Evolutionary conservation across 176 grass and related monocot genomes (phyloP).

Genomic region (Musa schizocarpa): DNA sequence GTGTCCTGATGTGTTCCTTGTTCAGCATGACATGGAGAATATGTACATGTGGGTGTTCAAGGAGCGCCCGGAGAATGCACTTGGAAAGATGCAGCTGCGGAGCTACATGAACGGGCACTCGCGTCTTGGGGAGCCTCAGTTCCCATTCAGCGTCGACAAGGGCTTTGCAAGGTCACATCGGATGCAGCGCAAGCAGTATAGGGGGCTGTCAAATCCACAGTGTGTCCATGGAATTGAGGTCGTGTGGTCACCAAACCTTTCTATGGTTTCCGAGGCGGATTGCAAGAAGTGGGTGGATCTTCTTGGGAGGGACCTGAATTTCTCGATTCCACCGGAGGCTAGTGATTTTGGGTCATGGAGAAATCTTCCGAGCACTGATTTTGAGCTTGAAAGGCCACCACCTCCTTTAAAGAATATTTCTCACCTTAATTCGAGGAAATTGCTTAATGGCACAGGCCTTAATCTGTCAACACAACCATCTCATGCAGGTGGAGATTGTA

Average conservation of each 20-base stretch:
- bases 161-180: neutral
- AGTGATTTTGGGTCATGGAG: slow-evolving; percentile 5
- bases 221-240: slow-evolving; percentile 1
- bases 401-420: neutral
- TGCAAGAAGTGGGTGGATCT: neutral
- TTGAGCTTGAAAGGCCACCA: neutral
- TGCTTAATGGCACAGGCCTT: neutral
- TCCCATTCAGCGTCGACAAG: neutral
- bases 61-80: neutral
- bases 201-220: neutral
- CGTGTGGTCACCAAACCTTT: neutral
- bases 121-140: neutral
- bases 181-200: slow-evolving; percentile 3
- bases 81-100: slow-evolving; percentile 1
- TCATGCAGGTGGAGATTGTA: neutral
- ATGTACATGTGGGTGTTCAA: slow-evolving; percentile 1
- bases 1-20: neutral
- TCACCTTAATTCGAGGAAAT: neutral
- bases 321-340: neutral
- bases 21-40: slow-evolving; percentile 9
- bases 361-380: neutral
- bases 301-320: neutral
- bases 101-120: neutral
- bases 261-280: neutral
- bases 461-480: neutral